Base-by-base conservation (phyloP, 768 basidiomycete species). In the Amanita pseudoporphyria region DNA sequence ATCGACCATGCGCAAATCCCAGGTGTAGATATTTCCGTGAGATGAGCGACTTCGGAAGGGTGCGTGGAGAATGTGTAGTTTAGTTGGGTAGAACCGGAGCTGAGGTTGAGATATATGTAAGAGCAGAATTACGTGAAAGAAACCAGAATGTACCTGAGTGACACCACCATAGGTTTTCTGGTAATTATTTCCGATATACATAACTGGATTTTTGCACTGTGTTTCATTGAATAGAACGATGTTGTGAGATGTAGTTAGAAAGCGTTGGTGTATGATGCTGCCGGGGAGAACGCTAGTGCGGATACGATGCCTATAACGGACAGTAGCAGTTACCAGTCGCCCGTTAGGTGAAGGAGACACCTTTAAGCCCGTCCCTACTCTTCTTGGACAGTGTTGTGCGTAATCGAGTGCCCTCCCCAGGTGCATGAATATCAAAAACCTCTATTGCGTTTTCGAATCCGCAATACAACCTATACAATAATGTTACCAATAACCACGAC, bases 381-480 rank as follows among this genome's bases (percentile, higher is more conserved):
- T 85, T 88, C 62, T 82, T 82, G 0, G 80, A 81, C 1, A 82
- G 79, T 0, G 80, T 81, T 1, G 86, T 91, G 13, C 67, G 72
- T 3, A 92, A 55, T 2, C 93, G 76, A 0, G 71, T 74, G 2
- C 88, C 87, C 56, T 79, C 76, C 0, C 92, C 89, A 0, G 92
- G 92, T 21, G 65, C 64, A 9, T 74, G 67, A 5, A 94, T 62
- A 57, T 93, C 87, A 59, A 94, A 88, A 13, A 91, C 72, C 62
- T 93, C 91, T 44, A 95, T 85, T 5, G 88, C 84, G 55, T 83
- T 77, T 62, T 90, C 84, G 52, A 84, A 87, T 0, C 91, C 90
- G 59, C 92, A 92, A 63, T 91, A 95, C 2, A 95, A 62, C 56
- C 90, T 89, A 57, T 13, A 28, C 18, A 52, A 2, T 21, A 38